phyloP scores from a whole-genome alignment of 1,284 basidiomycete genomes.

The Ustanciosporium gigantosporum region DNA sequence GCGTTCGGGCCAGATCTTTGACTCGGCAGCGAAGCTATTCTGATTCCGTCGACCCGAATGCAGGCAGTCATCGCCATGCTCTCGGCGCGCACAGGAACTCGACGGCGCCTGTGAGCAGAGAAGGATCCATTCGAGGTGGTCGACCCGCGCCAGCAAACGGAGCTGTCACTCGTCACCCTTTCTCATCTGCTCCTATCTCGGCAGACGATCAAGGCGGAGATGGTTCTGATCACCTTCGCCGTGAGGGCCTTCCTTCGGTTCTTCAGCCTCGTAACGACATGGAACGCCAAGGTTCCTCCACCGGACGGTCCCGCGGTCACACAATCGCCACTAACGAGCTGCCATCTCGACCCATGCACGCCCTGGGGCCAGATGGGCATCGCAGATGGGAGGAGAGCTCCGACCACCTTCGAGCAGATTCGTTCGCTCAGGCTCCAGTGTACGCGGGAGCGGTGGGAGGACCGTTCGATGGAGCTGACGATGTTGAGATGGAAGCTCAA shows the following conservation, averaged over 20 bases:
- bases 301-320: background rate
- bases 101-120: conserved; percentile 24
- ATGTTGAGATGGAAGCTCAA: conserved; percentile 23
- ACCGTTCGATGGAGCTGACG: conserved; percentile 3
- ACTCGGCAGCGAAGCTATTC: conserved; percentile 40
- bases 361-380: too few relatives aligned
- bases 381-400: too few relatives aligned
- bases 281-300: background rate
- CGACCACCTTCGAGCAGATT: too few relatives aligned
- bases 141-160: background rate
- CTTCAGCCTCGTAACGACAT: background rate
- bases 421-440: background rate
- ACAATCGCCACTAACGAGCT: background rate
- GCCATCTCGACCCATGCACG: background rate
- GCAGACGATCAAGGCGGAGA: too few relatives aligned
- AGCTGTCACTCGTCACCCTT: too few relatives aligned
- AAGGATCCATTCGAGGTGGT: conserved; percentile 1
- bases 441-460: background rate
- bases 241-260: too few relatives aligned
- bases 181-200: too few relatives aligned
- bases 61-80: conserved; percentile 4
- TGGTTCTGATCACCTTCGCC: too few relatives aligned
- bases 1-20: background rate
- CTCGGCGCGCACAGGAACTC: conserved; percentile 5
- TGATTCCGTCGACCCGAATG: conserved; percentile 23